Conservation (phyloP, 257 asterid genomes). For the Leonotis leonurus region DNA sequence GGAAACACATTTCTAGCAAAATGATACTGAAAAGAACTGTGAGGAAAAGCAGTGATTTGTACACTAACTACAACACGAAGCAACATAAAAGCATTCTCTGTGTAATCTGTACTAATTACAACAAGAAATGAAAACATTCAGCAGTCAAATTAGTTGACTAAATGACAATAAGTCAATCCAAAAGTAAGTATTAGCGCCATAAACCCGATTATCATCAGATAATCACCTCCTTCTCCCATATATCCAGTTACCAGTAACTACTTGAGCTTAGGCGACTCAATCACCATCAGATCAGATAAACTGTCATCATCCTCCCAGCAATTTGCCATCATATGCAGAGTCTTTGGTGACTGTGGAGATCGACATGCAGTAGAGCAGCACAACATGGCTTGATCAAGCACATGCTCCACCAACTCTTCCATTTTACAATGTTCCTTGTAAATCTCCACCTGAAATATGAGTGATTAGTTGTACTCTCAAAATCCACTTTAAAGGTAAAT, state of each 20-base stretch:
- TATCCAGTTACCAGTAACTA: not conserved
- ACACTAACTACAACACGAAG: too few species aligned
- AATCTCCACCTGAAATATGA: not conserved
- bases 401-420: constrained; percentile 40
- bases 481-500: not conserved
- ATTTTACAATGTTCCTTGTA: constrained; percentile 30
- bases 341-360: constrained; percentile 50
- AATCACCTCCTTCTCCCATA: constrained; percentile 12
- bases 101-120: not conserved
- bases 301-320: constrained; percentile 43
- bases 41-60: too few species aligned
- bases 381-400: constrained; percentile 17
- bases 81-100: not conserved
- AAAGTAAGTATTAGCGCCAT: not conserved
- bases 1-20: not conserved
- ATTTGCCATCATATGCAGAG: constrained; percentile 23
- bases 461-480: not conserved
- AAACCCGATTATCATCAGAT: constrained; percentile 23
- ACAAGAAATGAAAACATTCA: not conserved
- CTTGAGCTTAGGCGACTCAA: constrained; percentile 33
- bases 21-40: too few species aligned
- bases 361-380: constrained; percentile 33
- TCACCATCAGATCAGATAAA: constrained; percentile 33
- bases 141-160: constrained; percentile 3
- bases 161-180: not conserved